These are phyloP conservation scores for Chlamydomonas applanata DNA, from an alignment of 139 green algal genomes.

Conservation along the genomic window DNA sequence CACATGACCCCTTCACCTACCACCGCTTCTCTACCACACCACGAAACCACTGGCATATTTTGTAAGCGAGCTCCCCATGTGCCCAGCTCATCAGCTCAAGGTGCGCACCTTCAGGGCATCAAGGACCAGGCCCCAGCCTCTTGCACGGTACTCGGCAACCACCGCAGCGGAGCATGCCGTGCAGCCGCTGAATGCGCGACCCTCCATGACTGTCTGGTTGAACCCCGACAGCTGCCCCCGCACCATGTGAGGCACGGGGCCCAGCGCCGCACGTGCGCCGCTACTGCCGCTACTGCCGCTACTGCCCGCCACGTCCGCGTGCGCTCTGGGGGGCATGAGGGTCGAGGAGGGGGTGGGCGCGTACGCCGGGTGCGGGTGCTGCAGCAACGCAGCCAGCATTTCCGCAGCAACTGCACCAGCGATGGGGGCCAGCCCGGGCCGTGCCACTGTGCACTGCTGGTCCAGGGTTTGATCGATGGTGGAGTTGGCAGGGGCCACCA, in stretches of 20 bases:
- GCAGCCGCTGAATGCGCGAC: slow-evolving; percentile 82
- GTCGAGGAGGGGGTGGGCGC: background rate
- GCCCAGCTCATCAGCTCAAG: too few relatives aligned
- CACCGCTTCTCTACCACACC: too few relatives aligned
- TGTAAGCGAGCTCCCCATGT: too few relatives aligned
- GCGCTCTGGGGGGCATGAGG: background rate
- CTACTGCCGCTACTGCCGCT: slow-evolving; percentile 10
- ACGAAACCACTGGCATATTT: too few relatives aligned
- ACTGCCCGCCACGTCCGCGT: background rate
- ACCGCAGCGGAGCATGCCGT: slow-evolving; percentile 86
- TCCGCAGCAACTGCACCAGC: slow-evolving; percentile 89
- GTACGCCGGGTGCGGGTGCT: slow-evolving; percentile 60
- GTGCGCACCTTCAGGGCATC: slow-evolving; percentile 45
- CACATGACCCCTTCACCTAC: too few relatives aligned
- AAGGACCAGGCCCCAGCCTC: slow-evolving; percentile 61
- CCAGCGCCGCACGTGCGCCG: slow-evolving; percentile 53
- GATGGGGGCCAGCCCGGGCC: slow-evolving; percentile 90
- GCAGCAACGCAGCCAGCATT: slow-evolving; percentile 76
- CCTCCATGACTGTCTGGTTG: slow-evolving; percentile 64
- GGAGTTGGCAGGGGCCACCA: slow-evolving; percentile 90
- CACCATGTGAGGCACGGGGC: slow-evolving; percentile 76
- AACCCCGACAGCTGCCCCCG: slow-evolving; percentile 50
- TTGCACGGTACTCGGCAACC: slow-evolving; percentile 55
- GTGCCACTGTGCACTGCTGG: slow-evolving; percentile 95
- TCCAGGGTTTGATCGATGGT: slow-evolving; percentile 86